Evolutionary conservation across 257 asterid species (phyloP), one percentile per base, ranked within the genome.

Genomic region (Fraxinus americana): DNA sequence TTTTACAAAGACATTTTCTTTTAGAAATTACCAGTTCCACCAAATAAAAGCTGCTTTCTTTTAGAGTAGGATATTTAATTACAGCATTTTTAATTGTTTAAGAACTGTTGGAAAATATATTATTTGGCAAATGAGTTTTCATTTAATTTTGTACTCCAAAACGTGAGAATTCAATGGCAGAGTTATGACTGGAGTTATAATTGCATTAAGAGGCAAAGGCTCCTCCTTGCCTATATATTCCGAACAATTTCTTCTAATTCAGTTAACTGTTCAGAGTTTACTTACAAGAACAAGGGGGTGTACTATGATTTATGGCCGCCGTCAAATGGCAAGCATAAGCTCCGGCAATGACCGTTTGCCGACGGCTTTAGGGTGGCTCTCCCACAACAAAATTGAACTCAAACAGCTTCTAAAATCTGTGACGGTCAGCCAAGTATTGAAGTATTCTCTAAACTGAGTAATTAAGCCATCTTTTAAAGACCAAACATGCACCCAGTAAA

Each of bases 401-500:
- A 73, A 32, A 59, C 87, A 82, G 34, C 88, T n/a, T n/a, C 67
- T 80, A 50, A 91, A 79, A 21, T 91, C 97, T 4, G 83, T 87
- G 3, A 94, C 98, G 2, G 98, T 94, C 7, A 94, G 93, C 92
- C 97, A 92, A 0, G 98, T 94, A 79, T 94, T 92, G 86, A 94
- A 94, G 68, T 94, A 94, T 71, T 94, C 98, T 67, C 98, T 83
- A 21, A 94, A 89, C 76, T 94, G 97, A 34, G 90, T 92, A 57
- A 92, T 90, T n/a, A 90, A 59, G 2, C 98, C 96, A 38, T 86
- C 89, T 80, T 86, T 83, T 16, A 94, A 68, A 8, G 91, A 91
- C 98, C 98, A 94, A 30, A 91, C 97, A 66, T 94, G 98, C 74
- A 94, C 98, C 98, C 98, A 92, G 25, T 92, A 91, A 14, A 87